Conservation (phyloP, 768 basidiomycete species). For the Sporobolomyces pararoseus region DNA sequence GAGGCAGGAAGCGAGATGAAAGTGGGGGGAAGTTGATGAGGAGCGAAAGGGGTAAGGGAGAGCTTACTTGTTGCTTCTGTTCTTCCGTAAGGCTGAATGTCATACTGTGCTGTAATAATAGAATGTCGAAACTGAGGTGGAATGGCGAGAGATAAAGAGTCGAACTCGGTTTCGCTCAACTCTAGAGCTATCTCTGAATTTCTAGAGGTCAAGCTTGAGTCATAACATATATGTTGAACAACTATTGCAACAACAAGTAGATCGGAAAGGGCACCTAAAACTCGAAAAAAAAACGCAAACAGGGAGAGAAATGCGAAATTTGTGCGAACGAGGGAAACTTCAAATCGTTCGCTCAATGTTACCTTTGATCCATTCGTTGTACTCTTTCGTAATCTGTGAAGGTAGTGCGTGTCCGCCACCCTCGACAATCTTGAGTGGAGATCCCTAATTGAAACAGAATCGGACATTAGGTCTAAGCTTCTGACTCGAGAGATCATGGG, state of each 20-base stretch:
- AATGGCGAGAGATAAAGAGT: background rate
- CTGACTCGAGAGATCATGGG: background rate
- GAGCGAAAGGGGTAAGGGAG: background rate
- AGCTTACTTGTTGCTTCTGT: slow-evolving; percentile 11
- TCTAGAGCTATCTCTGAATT: too few relatives aligned
- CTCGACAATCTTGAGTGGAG: slow-evolving; percentile 20
- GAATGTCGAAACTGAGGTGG: background rate
- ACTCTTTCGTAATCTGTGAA: slow-evolving; percentile 22
- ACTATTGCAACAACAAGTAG: background rate
- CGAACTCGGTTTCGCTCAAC: too few relatives aligned
- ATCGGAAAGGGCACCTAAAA: background rate
- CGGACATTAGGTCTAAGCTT: background rate
- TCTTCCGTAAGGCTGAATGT: slow-evolving; percentile 3
- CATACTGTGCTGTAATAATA: background rate
- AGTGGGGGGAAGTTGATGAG: background rate
- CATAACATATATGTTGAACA: too few relatives aligned
- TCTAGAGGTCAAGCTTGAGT: too few relatives aligned
- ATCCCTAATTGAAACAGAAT: slow-evolving; percentile 9
- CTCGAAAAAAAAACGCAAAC: background rate
- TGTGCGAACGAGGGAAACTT: background rate
- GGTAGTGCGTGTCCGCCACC: slow-evolving; percentile 31
- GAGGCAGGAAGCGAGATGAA: background rate
- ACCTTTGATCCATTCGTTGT: slow-evolving; percentile 28
- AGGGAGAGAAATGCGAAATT: background rate
- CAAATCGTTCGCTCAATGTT: slow-evolving; percentile 10